Percentiles rank a stretch among this genome's conserved stretches.
Evolutionary conservation across 306 rosid species (phyloP).

Genomic region (Gleditsia sinensis): DNA sequence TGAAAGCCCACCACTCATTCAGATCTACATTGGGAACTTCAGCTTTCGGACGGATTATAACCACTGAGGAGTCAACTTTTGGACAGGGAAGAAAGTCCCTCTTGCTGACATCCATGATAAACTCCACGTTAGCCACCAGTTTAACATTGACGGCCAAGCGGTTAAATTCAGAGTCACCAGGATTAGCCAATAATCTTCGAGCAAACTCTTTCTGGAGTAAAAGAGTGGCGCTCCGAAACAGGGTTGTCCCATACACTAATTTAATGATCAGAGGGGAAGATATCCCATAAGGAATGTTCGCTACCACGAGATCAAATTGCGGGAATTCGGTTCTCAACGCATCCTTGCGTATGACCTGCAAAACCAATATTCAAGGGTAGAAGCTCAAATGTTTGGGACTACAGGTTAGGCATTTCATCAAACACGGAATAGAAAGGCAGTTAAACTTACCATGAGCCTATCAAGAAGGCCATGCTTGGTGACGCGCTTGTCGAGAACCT

Average conservation of each 20-base stretch:
- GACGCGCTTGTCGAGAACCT: conserved; percentile 65
- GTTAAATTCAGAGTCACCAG: conserved; percentile 74
- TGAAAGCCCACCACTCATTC: conserved; percentile 76
- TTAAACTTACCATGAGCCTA: conserved; percentile 51
- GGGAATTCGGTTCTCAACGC: conserved; percentile 75
- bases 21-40: conserved; percentile 60
- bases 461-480: conserved; percentile 31
- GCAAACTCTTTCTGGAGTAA: conserved; percentile 93
- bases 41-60: conserved; percentile 69
- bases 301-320: conserved; percentile 75
- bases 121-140: conserved; percentile 74
- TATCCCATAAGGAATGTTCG: conserved; percentile 86
- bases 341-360: conserved; percentile 70
- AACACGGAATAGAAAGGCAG: conserved; percentile 20
- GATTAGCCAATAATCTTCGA: conserved; percentile 67
- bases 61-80: conserved; percentile 86
- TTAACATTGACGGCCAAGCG: conserved; percentile 83
- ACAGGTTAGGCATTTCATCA: conserved; percentile 48
- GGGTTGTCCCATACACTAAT: conserved; percentile 52
- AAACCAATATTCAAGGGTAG: conserved; percentile 29
- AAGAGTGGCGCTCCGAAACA: conserved; percentile 81
- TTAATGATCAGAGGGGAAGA: conserved; percentile 78
- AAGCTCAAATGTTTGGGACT: neutral
- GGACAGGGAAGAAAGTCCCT: conserved; percentile 86
- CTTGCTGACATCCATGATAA: conserved; percentile 81